A percentile compares a stretch with the other conserved stretches of the same genome.
Conservation (phyloP, 2,329 filamentous ascomycete species). For the Calonectria multiphialidica region DNA sequence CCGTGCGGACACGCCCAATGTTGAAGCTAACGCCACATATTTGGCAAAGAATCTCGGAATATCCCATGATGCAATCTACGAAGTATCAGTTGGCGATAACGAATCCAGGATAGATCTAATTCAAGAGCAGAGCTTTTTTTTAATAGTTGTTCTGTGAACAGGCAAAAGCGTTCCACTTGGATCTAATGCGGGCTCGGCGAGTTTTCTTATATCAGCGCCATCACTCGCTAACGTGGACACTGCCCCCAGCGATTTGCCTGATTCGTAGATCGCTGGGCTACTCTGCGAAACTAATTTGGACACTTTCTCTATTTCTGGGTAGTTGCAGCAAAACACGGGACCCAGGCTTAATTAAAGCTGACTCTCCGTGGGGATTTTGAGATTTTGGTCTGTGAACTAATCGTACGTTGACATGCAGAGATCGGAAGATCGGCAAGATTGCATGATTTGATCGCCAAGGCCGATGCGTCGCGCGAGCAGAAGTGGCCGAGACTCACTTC, state of each 20-base stretch:
- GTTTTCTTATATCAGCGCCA: not conserved
- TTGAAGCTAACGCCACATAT: constrained; percentile 46
- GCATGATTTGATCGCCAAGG: not conserved
- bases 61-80: constrained; percentile 9
- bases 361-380: too few species aligned
- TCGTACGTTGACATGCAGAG: not conserved
- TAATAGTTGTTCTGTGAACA: not conserved
- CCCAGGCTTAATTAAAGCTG: not conserved
- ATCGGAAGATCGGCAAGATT: not conserved
- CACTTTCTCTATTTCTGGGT: not conserved
- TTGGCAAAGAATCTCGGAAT: constrained; percentile 38
- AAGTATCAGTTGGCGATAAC: not conserved
- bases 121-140: not conserved
- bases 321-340: not conserved
- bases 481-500: not conserved
- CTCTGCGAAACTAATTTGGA: not conserved
- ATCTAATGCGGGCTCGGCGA: not conserved
- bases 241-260: not conserved
- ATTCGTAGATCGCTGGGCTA: not conserved
- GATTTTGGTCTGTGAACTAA: not conserved
- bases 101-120: not conserved
- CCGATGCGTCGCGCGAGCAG: not conserved
- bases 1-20: constrained; percentile 39
- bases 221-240: not conserved
- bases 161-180: not conserved